Base-by-base conservation (phyloP, 768 basidiomycete genomes). In the Filobasidium wieringae region DNA sequence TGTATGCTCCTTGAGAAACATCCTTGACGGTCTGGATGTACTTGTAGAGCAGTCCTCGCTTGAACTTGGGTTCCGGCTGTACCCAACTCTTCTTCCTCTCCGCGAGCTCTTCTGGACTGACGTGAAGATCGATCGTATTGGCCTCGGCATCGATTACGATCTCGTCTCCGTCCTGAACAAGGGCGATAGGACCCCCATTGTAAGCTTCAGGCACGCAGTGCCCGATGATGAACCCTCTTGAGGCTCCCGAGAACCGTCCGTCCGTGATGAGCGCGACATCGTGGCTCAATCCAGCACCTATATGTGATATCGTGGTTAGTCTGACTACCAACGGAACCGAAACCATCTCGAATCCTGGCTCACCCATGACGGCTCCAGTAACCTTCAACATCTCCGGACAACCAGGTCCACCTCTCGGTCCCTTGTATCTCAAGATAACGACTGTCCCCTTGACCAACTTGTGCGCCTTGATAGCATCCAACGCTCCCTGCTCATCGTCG, bases 391-490 rank as follows among this genome's bases (percentile, higher is more conserved):
- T 81, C 77, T 91, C 88, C 8, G 88, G 88, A 87, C 88, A 89
- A 24, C 88, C 88, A 27, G 87, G 89, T n/a, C 81, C 88, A 27
- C 88, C 88, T 70, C 86, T 88, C 0, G 89, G 88, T 12, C 88
- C 54, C 32, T 53, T 32, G 49, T 56, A 53, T 15, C 60, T 33
- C 32, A 62, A 27, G n/a, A 57, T 41, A n/a, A 60, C 45, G 5
- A 60, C 59, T 24, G 53, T 60, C 30, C 88, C 88, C 2, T 82
- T 74, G 63, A 79, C 86, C 67, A 91, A 83, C 66, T 87, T 82
- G 12, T 86, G 85, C 2, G 77, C 80, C 68, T 81, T 82, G 29
- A 91, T 79, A 7, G 85, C 80, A 33, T 49, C 49, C 59, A 65
- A 63, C 12, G 50, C 53, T 7, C 47, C 29, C 22, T 55, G 45